Conservation (phyloP, 2,329 filamentous ascomycete species). For the Aspergillus carbonarius region DNA sequence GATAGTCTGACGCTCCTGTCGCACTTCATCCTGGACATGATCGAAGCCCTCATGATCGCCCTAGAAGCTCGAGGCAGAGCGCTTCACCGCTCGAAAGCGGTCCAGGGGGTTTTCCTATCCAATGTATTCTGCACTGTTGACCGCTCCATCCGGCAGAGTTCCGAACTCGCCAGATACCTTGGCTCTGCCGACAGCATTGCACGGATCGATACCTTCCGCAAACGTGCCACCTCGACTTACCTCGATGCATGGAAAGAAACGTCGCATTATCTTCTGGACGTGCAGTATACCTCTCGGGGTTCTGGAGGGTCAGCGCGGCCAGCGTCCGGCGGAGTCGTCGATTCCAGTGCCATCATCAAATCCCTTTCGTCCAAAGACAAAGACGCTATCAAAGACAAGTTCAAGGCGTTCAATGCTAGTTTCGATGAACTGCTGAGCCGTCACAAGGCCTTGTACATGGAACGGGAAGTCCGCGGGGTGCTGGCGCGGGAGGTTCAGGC, state of each 20-base stretch:
- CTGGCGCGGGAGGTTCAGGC: constrained; percentile 82
- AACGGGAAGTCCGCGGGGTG: constrained; percentile 79
- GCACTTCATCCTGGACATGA: constrained; percentile 84
- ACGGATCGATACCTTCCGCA: constrained; percentile 78
- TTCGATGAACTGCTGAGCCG: constrained; percentile 86
- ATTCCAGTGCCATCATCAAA: constrained; percentile 82
- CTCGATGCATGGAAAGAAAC: constrained; percentile 86
- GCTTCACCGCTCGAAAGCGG: constrained; percentile 72
- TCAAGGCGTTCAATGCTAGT: constrained; percentile 80
- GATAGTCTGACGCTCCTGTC: constrained; percentile 86
- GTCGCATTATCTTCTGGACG: constrained; percentile 80
- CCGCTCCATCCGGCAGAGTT: constrained; percentile 72
- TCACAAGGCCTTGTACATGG: constrained; percentile 85
- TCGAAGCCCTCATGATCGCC: constrained; percentile 73
- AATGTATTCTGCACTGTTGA: constrained; percentile 85
- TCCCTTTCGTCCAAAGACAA: constrained; percentile 84
- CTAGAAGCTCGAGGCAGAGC: constrained; percentile 72
- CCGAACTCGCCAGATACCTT: constrained; percentile 73
- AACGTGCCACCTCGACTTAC: constrained; percentile 79
- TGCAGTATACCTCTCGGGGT: constrained; percentile 81
- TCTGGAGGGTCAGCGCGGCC: constrained; percentile 57
- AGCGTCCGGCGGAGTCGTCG: constrained; percentile 63
- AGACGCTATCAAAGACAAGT: constrained; percentile 95
- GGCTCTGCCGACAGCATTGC: constrained; percentile 59
- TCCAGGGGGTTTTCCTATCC: constrained; percentile 84